Base-by-base conservation (phyloP, 106 monocot species). In the Dioscorea zingiberensis region DNA sequence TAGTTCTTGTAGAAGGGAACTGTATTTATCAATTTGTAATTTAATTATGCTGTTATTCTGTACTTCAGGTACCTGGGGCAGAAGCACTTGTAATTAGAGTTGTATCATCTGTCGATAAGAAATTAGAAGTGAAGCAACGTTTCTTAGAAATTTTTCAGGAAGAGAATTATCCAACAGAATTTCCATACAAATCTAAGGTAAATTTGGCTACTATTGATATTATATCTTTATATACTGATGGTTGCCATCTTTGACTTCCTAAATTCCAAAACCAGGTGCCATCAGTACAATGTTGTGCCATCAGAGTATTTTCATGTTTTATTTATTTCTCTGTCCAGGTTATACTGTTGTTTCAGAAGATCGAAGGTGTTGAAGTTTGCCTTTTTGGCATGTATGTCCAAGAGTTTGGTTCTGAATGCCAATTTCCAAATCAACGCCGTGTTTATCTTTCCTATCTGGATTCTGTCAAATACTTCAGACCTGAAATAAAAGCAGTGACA, bases 321-420 rank as follows among this genome's bases (percentile, higher is more conserved):
- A 16, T 51, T 7, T 47, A 21, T 44, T 60, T 61, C 21, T 25
- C 72, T 82, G 49, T 78, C 26, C 84, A 98, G 97, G 92, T 92
- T 74, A 38, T 98, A 63, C 78, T 98, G 61, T 70, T 98, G 59
- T 98, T 98, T 74, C 97, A 98, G 78, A 98, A 86, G 77, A 98
- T 98, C 54, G 97, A 98, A 79, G 97, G 97, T 69, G 97, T 98
- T 28, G 97, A 98, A 85, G 97, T 98, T 7, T 98, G 97, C 71
- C 84, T 98, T 3, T 98, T 98, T 81, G 97, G 97, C 48, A 98
- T 98, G 97, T 98, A 98, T 67, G 92, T 98, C 28, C 97, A 98
- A 77, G 97, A 98, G 76, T 98, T 92, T 78, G 97, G 97, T 58
- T 82, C 97, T 45, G 97, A 98, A 78, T 89, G 83, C 62, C 68